Evolutionary conservation across 139 green algal species (phyloP), one percentile per base, ranked within the genome.

Genomic region (Asterochloris sp.): DNA sequence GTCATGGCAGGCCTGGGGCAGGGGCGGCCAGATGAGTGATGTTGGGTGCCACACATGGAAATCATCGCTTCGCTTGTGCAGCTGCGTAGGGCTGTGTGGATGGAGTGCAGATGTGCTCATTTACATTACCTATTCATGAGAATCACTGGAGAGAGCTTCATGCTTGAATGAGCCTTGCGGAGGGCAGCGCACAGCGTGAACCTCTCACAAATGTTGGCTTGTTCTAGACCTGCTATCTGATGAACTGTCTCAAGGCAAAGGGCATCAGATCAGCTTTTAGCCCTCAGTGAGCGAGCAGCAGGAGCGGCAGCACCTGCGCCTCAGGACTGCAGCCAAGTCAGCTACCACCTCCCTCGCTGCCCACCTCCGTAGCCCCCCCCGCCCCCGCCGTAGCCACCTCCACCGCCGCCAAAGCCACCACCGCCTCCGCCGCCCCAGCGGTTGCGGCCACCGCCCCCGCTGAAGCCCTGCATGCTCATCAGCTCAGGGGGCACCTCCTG

Each of bases 401-500:
- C 81, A 69, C 86, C 82, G 28, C 86, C 84, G 9, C 85, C 85
- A 21, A 63, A 69, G 66, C 69, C 64, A 10, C 81, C 76, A 12
- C 78, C 82, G 69, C 75, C 69, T 27, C 87, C 88, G 68, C 88
- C 85, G 67, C 78, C 80, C 12, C 85, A 73, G 73, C 27, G 64
- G 61, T 83, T 79, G 29, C 88, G 85, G 67, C 85, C 85, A 28
- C 81, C 73, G 24, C 82, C 82, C 24, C 81, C 68, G 29, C 47
- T 62, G 81, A 79, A 79, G 69, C 73, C 76, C 11, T 79, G 84
- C 85, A 95, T 85, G 84, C 87, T 73, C 67, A 88, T 87, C n/a
- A 95, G 90, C 54, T 88, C 82, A 12, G 87, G 88, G 19, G 89
- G 83, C 47, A 95, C 87, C 0, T 81, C 23, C 87, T 95, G 92